Evolutionary conservation across 2,329 filamentous ascomycete genomes (phyloP), one percentile per base, ranked within the genome.

Genomic region (Epicoccum nigrum): DNA sequence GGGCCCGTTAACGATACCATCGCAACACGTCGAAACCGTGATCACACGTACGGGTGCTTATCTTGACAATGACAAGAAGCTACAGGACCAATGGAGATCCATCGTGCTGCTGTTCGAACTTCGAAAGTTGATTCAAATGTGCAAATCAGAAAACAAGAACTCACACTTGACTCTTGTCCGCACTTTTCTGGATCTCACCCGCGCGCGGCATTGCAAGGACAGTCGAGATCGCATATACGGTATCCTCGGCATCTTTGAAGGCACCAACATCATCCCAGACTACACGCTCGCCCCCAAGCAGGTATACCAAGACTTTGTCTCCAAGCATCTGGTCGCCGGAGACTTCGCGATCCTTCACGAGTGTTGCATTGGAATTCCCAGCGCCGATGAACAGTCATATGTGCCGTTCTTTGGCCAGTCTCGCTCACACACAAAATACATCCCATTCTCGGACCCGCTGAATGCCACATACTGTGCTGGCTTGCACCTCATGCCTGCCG

Each of bases 201-300:
- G 50, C 15, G 34, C 42, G 17, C 43, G 50, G 11, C 11, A 44
- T 1, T 53, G 50, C 32, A 53, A 27, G 15, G 50, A 53, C 15
- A 48, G 44, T 25, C 50, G 50, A 9, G 50, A 53, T 39, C 50
- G 50, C 7, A 48, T 53, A 23, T 53, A 53, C 23, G 30, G 50
- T 12, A 30, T 53, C 8, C 39, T 53, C 13, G 50, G 50, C 5
- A 44, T 48, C 16, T 47, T 40, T 7, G 17, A 44, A 9, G 12
- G 35, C 16, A n/a, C 27, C 39, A 9, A 21, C 15, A 35, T 53
- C 11, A 7, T 31, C 7, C 44, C 50, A 7, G 15, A 53, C 4
- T 53, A 53, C 17, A 30, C n/a, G 7, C 17, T 44, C 3, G 19
- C 50, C n/a, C 27, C 20, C 7, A 16, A 27, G 13, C 44, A 44